Percentiles rank a stretch among this genome's conserved stretches.
phyloP scores from a whole-genome alignment of 192 early-diverging fungal genomes.

The Gaertneriomyces semiglobifer region DNA sequence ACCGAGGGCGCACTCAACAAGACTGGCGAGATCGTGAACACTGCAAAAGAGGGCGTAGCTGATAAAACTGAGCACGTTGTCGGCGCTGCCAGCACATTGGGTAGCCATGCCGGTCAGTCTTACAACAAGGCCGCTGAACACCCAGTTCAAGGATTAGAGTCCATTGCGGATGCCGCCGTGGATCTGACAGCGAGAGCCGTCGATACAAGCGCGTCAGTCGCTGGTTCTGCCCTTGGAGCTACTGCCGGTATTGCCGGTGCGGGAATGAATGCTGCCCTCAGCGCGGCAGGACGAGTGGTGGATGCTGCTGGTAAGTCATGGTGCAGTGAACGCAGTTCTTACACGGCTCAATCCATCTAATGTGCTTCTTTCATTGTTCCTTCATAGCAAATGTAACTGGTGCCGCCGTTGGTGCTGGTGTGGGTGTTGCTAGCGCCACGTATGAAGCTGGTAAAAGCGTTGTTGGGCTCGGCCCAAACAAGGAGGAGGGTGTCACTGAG shows the following conservation, averaged over 20 bases:
- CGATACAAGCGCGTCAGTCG: conserved; percentile 3
- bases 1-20: neutral
- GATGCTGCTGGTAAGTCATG: neutral
- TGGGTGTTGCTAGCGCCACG: conserved; percentile 10
- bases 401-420: conserved; percentile 13
- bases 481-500: neutral
- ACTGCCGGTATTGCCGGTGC: conserved; percentile 15
- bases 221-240: conserved; percentile 10
- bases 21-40: neutral
- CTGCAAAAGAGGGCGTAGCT: neutral
- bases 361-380: neutral
- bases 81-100: conserved; percentile 8
- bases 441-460: conserved; percentile 12
- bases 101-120: neutral
- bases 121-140: neutral
- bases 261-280: neutral
- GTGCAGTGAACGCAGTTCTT: no score
- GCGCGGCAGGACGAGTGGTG: conserved; percentile 2
- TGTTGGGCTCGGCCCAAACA: conserved; percentile 1
- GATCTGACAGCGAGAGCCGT: conserved; percentile 13
- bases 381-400: conserved; percentile 1
- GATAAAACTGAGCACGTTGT: conserved; percentile 10
- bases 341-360: no score
- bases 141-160: conserved; percentile 12
- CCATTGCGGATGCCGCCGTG: conserved; percentile 14